phyloP scores from a whole-genome alignment of 257 asterid genomes.

The Forsythia suspensa region DNA sequence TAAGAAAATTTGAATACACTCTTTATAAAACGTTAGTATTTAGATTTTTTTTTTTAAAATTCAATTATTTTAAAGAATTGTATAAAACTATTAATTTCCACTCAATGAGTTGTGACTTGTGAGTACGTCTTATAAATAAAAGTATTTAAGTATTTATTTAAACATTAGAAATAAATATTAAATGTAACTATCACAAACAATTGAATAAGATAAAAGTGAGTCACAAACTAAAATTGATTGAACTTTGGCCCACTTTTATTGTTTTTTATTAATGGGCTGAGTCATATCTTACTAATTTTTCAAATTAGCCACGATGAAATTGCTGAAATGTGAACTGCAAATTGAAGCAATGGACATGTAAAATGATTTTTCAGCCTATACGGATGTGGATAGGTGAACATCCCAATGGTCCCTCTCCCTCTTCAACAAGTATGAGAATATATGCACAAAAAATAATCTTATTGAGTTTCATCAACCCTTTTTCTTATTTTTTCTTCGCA shows the following conservation, averaged over 20 bases:
- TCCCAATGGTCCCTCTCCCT: background rate
- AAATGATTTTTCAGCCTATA: slow-evolving; percentile 6
- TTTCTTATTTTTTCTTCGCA: too few species aligned
- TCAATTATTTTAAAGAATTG: too few species aligned
- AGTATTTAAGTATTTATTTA: slow-evolving; percentile 12
- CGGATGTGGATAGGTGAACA: background rate
- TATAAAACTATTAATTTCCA: background rate
- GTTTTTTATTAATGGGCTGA: slow-evolving; percentile 18
- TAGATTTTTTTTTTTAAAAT: too few species aligned
- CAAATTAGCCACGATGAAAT: background rate
- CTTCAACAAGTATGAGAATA: background rate
- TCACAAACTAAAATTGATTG: background rate
- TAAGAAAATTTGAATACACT: too few species aligned
- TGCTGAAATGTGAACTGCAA: background rate
- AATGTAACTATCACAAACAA: slow-evolving; percentile 3
- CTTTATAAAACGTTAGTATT: too few species aligned
- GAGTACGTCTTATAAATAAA: background rate
- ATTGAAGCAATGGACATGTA: slow-evolving; percentile 16
- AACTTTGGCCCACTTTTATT: background rate
- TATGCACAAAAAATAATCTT: background rate
- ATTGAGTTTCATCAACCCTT: background rate
- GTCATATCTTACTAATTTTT: slow-evolving; percentile 21
- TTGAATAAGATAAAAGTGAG: background rate
- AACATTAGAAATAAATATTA: background rate
- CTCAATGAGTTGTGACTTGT: background rate